These are phyloP conservation scores for Pilaira anomala DNA, from an alignment of 192 early-diverging fungal species.

Conservation along the genomic window DNA sequence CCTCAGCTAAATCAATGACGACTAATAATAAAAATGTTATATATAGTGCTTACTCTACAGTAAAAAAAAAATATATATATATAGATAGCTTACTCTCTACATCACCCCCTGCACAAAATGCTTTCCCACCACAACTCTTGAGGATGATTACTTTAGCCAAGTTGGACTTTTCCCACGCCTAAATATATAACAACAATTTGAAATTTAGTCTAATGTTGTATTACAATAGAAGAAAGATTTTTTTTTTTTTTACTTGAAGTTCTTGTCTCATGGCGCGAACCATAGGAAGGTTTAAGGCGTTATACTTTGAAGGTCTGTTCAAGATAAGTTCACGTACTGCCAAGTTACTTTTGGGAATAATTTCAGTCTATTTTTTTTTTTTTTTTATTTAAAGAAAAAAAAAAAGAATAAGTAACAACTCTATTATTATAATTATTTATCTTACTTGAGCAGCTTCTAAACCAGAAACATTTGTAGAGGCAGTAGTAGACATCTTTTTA, in stretches of 20 bases:
- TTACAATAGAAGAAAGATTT: not conserved
- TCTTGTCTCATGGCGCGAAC: constrained; percentile 75
- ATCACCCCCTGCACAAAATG: constrained; percentile 92
- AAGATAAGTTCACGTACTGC: constrained; percentile 42
- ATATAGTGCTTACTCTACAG: not conserved
- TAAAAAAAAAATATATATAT: not conserved
- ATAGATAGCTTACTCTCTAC: constrained; percentile 47
- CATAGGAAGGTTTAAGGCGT: constrained; percentile 87
- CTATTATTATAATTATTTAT: too few relatives aligned
- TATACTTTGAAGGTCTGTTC: constrained; percentile 77
- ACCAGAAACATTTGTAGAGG: not conserved
- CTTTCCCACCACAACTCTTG: constrained; percentile 66
- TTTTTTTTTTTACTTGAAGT: constrained; percentile 56
- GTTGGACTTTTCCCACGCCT: constrained; percentile 87
- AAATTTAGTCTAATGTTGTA: not conserved
- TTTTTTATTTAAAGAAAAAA: not conserved
- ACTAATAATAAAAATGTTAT: constrained; percentile 3
- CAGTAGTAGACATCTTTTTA: constrained; percentile 13
- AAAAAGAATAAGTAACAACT: not conserved
- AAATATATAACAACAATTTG: constrained; percentile 8
- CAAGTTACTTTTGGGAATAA: constrained; percentile 9
- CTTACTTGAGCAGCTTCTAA: constrained; percentile 14
- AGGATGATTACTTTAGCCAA: constrained; percentile 86
- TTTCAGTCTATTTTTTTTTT: constrained; percentile 16
- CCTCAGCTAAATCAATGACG: constrained; percentile 47